Conservation (phyloP, 139 green algal species). For the Picochlorum costavermella region DNA sequence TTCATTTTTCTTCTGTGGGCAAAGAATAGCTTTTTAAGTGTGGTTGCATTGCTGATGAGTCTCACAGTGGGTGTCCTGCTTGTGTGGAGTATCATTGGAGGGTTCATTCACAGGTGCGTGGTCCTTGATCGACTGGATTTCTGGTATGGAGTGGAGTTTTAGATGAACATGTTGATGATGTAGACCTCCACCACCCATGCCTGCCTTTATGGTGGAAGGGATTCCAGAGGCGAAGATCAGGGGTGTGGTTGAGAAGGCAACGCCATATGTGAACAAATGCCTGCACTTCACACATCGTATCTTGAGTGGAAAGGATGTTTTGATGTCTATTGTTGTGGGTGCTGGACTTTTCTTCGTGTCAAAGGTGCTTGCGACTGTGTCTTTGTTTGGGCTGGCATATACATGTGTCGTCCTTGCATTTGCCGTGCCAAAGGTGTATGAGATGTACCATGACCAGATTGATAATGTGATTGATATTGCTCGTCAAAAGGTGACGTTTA, state of each 20-base stretch:
- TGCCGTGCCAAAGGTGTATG: constrained; percentile 42
- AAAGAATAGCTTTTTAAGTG: constrained; percentile 15
- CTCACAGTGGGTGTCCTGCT: constrained; percentile 21
- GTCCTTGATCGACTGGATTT: not conserved
- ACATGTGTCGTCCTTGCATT: constrained; percentile 20
- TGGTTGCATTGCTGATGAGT: constrained; percentile 19
- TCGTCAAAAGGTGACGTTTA: constrained; percentile 18
- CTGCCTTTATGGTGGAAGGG: constrained; percentile 24
- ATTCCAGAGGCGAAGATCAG: constrained; percentile 26
- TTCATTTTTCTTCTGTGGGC: constrained; percentile 38
- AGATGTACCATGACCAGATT: constrained; percentile 52
- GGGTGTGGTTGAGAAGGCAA: constrained; percentile 12
- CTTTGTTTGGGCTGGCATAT: constrained; percentile 30
- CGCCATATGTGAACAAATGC: constrained; percentile 19
- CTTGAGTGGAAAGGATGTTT: constrained; percentile 5
- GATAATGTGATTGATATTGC: constrained; percentile 28
- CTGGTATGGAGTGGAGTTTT: not conserved
- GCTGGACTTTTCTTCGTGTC: constrained; percentile 21
- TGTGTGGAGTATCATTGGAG: constrained; percentile 31
- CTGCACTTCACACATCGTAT: constrained; percentile 15
- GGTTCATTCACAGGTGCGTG: constrained; percentile 13
- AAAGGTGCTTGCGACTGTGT: constrained; percentile 26
- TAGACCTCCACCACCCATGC: constrained; percentile 28
- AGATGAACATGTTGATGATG: not conserved
- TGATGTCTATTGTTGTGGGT: constrained; percentile 10